These are phyloP conservation scores for Hypoxylon sp. DNA, from an alignment of 2,329 filamentous ascomycete species.

Conservation along the genomic window DNA sequence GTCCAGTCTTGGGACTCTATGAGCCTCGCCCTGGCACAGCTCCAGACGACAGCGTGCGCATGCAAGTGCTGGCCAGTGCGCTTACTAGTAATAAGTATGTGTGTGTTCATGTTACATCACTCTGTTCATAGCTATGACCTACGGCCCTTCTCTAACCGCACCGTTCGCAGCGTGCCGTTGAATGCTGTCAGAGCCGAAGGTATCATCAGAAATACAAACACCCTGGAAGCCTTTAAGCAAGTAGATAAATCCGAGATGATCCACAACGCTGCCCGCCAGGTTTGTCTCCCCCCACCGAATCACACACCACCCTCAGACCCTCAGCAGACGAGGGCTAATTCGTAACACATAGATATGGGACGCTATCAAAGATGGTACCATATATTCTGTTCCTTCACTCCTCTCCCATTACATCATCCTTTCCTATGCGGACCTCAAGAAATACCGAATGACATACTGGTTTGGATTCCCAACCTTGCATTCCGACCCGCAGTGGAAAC, in stretches of 20 bases:
- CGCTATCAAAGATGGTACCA: conserved; percentile 94
- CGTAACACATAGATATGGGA: conserved; percentile 88
- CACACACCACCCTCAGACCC: not conserved
- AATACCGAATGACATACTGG: conserved; percentile 98
- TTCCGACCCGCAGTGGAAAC: conserved; percentile 86
- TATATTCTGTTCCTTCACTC: conserved; percentile 93
- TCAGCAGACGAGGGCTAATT: conserved; percentile 45
- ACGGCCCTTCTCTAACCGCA: conserved; percentile 37
- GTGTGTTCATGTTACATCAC: not conserved
- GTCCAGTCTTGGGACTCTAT: conserved; percentile 88
- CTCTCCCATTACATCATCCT: conserved; percentile 90
- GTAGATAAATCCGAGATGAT: conserved; percentile 84
- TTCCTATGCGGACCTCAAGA: conserved; percentile 95
- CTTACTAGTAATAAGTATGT: conserved; percentile 85
- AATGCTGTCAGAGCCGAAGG: conserved; percentile 87
- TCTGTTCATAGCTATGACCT: not conserved
- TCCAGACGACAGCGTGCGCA: conserved; percentile 82
- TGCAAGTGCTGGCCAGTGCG: conserved; percentile 91
- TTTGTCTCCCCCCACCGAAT: conserved; percentile 55
- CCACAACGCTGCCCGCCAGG: conserved; percentile 81
- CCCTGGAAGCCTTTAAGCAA: conserved; percentile 90
- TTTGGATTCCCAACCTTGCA: conserved; percentile 96
- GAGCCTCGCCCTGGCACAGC: conserved; percentile 80
- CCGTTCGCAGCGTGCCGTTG: conserved; percentile 68
- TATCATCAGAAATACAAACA: conserved; percentile 96